Evolutionary conservation across 257 asterid genomes (phyloP), one percentile per base, ranked within the genome.

Genomic region (Mentha longifolia): DNA sequence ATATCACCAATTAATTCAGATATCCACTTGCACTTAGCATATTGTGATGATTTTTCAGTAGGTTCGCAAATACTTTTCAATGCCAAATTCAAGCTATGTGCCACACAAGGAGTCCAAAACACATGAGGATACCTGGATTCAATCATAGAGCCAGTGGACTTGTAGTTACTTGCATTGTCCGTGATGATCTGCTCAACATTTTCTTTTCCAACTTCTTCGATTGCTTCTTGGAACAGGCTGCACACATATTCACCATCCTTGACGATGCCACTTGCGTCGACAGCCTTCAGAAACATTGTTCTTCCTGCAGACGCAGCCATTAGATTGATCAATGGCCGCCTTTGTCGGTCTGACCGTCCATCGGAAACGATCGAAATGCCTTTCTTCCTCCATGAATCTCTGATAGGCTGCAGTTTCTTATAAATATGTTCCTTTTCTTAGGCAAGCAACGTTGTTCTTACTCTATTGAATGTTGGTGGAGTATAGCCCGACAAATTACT

Each of bases 101-200:
- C 68, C 54, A 62, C 68, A 17, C 37, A 62, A 0, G 54, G 19
- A 62, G 20, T 62, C 68, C 37, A 41, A 62, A 62, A 62, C 7
- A 64, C 6, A 0, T 5, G 28, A 7, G 25, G 57, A 16, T 50
- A 50, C 57, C 57, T 50, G 57, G 57, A 6, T 50, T 50, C 1
- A 1, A 16, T 50, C 28, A 50, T 16, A 7, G 57, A 6, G 12
- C 28, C 5, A 8, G 57, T 12, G 0, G 57, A 50, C 57, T 50
- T 50, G 28, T 16, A 50, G 7, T n/a, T n/a, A 2, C 57, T 50
- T 17, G 57, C 57, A 17, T 51, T 51, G 30, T 51, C 30, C 0
- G 30, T 17, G 13, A 51, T 17, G 13, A 51, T 51, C 0, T 51
- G 57, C 13, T 7, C 13, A 8, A 17, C 30, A 17, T 51, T 51